Evolutionary conservation across 305 asterid genomes (phyloP).

Genomic region (Fraxinus angustifolia): DNA sequence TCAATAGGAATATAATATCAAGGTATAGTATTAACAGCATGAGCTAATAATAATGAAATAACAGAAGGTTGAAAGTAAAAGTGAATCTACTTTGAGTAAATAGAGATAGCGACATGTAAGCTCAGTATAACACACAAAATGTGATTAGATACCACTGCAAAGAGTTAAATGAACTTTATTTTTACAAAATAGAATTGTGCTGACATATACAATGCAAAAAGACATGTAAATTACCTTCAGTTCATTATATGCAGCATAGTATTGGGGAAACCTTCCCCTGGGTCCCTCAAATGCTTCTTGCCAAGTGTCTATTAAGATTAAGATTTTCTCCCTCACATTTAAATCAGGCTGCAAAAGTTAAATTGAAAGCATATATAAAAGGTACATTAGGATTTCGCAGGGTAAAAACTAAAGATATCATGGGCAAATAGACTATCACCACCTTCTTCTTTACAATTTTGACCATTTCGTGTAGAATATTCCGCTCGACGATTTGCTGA

Average conservation of each 20-base stretch:
- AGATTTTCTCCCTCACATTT: conserved; percentile 93
- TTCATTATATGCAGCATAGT: conserved; percentile 83
- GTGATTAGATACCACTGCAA: background rate
- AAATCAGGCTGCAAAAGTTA: conserved; percentile 75
- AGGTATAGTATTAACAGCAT: background rate
- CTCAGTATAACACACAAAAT: background rate
- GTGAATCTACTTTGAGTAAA: background rate
- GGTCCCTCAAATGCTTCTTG: conserved; percentile 96
- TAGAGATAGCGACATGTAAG: background rate
- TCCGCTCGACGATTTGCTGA: conserved; percentile 89
- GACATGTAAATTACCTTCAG: conserved; percentile 51
- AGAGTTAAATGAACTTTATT: background rate
- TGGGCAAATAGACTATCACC: conserved; percentile 6
- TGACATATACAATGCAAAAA: background rate
- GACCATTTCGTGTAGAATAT: conserved; percentile 90
- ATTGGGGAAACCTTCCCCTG: conserved; percentile 81
- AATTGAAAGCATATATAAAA: conserved; percentile 15
- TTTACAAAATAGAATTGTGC: background rate
- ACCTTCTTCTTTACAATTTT: conserved; percentile 96
- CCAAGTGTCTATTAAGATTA: conserved; percentile 84
- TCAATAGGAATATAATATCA: background rate
- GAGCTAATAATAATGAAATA: background rate
- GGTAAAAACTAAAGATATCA: conserved; percentile 2
- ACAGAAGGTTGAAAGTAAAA: background rate
- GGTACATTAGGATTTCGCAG: background rate